These are phyloP conservation scores for Chlamydomonas schloesseri DNA, from an alignment of 139 green algal species.

Conservation along the genomic window DNA sequence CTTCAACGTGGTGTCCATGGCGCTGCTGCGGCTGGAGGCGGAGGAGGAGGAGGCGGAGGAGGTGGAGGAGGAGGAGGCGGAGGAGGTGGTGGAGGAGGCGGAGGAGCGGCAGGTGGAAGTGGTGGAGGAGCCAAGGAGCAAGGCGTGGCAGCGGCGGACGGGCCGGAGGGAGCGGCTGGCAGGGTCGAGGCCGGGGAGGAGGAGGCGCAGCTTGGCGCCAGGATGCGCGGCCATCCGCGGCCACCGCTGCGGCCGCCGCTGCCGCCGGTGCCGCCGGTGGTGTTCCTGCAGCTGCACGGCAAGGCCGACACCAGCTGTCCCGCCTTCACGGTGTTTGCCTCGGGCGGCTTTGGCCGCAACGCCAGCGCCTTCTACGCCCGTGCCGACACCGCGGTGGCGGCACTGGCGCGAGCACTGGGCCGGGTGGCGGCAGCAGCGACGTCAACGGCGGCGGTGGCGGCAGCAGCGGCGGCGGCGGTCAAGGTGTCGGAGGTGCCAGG, in stretches of 20 bases:
- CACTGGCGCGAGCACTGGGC: not conserved
- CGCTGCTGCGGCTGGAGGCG: not conserved
- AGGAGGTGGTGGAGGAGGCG: not conserved
- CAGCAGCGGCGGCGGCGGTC: too few relatives aligned
- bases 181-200: not conserved
- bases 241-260: too few relatives aligned
- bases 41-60: not conserved
- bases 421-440: not conserved
- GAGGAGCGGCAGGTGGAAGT: not conserved
- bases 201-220: too few relatives aligned
- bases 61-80: not conserved
- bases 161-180: not conserved
- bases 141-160: not conserved
- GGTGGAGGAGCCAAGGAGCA: too few relatives aligned
- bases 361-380: constrained; percentile 21
- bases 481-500: too few relatives aligned
- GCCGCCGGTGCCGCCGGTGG: not conserved
- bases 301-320: constrained; percentile 36
- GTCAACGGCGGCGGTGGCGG: not conserved
- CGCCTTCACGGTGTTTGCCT: constrained; percentile 36
- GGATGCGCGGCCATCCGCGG: too few relatives aligned
- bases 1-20: constrained; percentile 32
- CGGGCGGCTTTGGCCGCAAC: constrained; percentile 21
- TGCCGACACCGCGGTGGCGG: not conserved
- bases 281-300: constrained; percentile 56